Conservation (phyloP, 768 basidiomycete genomes). For the Amanita rimosa region DNA sequence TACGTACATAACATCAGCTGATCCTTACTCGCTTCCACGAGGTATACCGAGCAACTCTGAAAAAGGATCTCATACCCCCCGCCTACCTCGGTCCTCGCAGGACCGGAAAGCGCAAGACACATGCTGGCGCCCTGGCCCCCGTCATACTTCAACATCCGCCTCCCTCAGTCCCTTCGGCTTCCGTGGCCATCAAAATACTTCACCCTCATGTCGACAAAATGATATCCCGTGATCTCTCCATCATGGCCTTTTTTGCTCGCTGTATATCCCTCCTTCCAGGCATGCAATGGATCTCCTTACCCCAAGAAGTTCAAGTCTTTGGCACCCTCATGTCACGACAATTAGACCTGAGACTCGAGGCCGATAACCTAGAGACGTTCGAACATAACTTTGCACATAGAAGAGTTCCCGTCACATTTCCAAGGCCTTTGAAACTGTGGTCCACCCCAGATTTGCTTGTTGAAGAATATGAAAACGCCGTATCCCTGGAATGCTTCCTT, state of each 20-base stretch:
- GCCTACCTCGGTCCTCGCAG: conserved; percentile 74
- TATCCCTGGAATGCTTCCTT: conserved; percentile 82
- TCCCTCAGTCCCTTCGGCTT: conserved; percentile 67
- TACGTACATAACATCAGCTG: neutral
- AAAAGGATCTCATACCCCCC: conserved; percentile 74
- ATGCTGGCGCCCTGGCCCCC: conserved; percentile 34
- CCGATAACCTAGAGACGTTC: conserved; percentile 75
- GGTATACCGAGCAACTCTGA: conserved; percentile 87
- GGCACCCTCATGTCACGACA: conserved; percentile 96
- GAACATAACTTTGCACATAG: conserved; percentile 78
- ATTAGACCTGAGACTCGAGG: conserved; percentile 84
- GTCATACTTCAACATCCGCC: conserved; percentile 55
- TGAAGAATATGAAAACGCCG: conserved; percentile 88
- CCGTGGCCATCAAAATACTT: conserved; percentile 92
- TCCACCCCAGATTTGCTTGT: conserved; percentile 77
- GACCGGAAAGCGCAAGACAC: conserved; percentile 25
- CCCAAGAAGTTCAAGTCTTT: conserved; percentile 92
- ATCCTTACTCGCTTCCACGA: conserved; percentile 14
- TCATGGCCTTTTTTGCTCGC: conserved; percentile 90
- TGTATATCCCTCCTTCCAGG: conserved; percentile 74
- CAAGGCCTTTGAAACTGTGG: conserved; percentile 73
- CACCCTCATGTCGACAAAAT: conserved; percentile 79
- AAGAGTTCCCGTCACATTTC: conserved; percentile 80
- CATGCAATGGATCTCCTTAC: conserved; percentile 93
- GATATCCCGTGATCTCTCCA: conserved; percentile 83